Evolutionary conservation across 441 rosid species (phyloP).

Genomic region (Viola pubescens): DNA sequence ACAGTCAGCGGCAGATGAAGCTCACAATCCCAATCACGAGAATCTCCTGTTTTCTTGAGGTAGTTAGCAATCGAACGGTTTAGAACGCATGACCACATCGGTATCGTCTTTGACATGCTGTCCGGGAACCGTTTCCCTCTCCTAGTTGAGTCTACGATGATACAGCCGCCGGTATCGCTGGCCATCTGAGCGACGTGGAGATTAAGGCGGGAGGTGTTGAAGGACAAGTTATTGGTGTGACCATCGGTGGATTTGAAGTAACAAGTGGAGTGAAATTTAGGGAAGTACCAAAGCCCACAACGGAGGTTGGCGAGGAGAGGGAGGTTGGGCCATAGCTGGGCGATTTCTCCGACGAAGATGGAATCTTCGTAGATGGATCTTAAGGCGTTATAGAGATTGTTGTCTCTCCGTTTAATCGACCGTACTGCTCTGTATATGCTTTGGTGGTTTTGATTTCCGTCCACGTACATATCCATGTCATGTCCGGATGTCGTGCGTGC

Average conservation of each 20-base stretch:
- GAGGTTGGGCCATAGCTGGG: constrained; percentile 77
- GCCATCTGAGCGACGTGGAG: constrained; percentile 75
- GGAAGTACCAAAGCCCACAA: constrained; percentile 92
- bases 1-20: constrained; percentile 93
- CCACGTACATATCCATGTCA: constrained; percentile 7
- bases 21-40: constrained; percentile 67
- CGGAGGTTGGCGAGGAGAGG: constrained; percentile 85
- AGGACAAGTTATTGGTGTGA: constrained; percentile 80
- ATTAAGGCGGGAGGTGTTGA: constrained; percentile 78
- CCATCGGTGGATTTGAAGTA: constrained; percentile 98
- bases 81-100: constrained; percentile 84
- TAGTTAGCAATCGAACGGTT: constrained; percentile 52
- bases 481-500: too few relatives aligned
- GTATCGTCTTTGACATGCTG: constrained; percentile 95
- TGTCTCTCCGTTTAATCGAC: constrained; percentile 62
- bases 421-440: constrained; percentile 86
- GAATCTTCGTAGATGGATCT: constrained; percentile 82
- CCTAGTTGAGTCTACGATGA: constrained; percentile 75
- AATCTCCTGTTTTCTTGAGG: constrained; percentile 22
- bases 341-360: constrained; percentile 65
- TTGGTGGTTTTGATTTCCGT: constrained; percentile 28
- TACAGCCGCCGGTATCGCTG: constrained; percentile 72
- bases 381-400: constrained; percentile 72
- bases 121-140: constrained; percentile 92
- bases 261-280: constrained; percentile 54